A percentile compares a stretch with the other conserved stretches of the same genome.
Evolutionary conservation across 805 yeast genomes (phyloP).

Genomic region (Kodamaea sagamina): DNA sequence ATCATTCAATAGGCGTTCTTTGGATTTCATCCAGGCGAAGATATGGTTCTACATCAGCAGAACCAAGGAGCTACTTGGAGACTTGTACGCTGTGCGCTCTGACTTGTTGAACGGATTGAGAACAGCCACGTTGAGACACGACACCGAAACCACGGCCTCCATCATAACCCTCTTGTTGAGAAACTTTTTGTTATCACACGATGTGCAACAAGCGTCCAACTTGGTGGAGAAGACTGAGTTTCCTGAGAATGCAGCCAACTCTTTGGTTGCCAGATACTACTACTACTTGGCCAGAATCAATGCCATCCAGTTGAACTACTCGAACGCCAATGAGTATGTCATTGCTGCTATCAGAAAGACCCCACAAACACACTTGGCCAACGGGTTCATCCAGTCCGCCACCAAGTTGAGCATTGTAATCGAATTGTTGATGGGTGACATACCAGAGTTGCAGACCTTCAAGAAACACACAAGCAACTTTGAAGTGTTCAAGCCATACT

Average conservation of each 20-base stretch:
- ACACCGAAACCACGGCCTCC: conserved; percentile 86
- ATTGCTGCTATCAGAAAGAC: conserved; percentile 96
- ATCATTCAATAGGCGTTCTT: conserved; percentile 72
- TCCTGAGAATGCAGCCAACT: conserved; percentile 81
- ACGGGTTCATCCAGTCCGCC: conserved; percentile 87
- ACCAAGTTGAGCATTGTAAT: conserved; percentile 84
- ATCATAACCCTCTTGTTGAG: conserved; percentile 84
- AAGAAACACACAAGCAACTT: conserved; percentile 58
- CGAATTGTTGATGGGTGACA: conserved; percentile 93
- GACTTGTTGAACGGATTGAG: conserved; percentile 73
- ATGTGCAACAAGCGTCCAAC: conserved; percentile 83
- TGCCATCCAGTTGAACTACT: conserved; percentile 90
- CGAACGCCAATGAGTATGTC: conserved; percentile 84
- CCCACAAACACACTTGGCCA: conserved; percentile 82
- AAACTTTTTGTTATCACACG: conserved; percentile 74
- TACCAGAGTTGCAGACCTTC: conserved; percentile 86
- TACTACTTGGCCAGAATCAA: conserved; percentile 88
- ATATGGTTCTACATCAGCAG: conserved; percentile 90
- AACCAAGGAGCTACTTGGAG: conserved; percentile 63
- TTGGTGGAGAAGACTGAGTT: conserved; percentile 86
- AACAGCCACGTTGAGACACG: conserved; percentile 89
- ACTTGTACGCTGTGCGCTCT: conserved; percentile 62
- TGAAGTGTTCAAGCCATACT: conserved; percentile 59
- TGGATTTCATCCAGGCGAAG: conserved; percentile 86
- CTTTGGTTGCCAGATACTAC: conserved; percentile 87